These are phyloP conservation scores for Neodidymelliopsis sp. DNA, from an alignment of 2,329 filamentous ascomycete genomes.

Conservation along the genomic window DNA sequence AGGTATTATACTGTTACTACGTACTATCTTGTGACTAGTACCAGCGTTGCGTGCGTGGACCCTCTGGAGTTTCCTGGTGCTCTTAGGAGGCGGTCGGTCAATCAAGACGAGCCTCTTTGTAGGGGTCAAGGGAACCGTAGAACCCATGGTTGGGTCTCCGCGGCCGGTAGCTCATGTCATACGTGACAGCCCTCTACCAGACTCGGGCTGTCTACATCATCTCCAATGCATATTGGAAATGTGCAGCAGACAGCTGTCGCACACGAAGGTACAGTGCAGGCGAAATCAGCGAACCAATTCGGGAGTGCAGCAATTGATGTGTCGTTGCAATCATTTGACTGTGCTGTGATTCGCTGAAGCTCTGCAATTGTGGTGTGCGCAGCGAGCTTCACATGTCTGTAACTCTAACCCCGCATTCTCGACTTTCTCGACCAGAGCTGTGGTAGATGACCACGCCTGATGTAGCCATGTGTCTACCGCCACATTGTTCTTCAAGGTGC, in stretches of 20 bases:
- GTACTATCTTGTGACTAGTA: no score
- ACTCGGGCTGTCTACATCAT: constrained; percentile 2
- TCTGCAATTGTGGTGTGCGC: constrained; percentile 20
- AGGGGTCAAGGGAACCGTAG: neutral
- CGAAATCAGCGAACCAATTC: constrained; percentile 10
- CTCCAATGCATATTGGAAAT: constrained; percentile 5
- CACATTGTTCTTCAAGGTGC: neutral
- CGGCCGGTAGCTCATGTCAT: constrained; percentile 30
- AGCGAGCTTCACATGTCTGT: constrained; percentile 35
- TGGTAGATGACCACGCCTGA: constrained; percentile 1
- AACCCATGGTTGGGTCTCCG: constrained; percentile 21
- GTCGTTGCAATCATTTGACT: constrained; percentile 19
- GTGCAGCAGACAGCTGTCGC: constrained; percentile 8
- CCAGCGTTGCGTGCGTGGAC: no score
- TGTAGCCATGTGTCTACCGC: neutral
- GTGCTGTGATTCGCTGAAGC: constrained; percentile 31
- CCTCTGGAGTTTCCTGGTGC: no score
- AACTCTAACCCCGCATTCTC: constrained; percentile 35
- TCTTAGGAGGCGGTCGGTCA: no score
- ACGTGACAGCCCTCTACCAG: constrained; percentile 12
- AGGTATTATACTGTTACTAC: no score
- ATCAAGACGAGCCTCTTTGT: no score
- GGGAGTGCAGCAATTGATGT: constrained; percentile 15
- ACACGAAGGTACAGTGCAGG: constrained; percentile 6
- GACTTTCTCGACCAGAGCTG: constrained; percentile 13